These are phyloP conservation scores for Boechera stricta DNA, from an alignment of 345 rosid species.

Conservation along the genomic window DNA sequence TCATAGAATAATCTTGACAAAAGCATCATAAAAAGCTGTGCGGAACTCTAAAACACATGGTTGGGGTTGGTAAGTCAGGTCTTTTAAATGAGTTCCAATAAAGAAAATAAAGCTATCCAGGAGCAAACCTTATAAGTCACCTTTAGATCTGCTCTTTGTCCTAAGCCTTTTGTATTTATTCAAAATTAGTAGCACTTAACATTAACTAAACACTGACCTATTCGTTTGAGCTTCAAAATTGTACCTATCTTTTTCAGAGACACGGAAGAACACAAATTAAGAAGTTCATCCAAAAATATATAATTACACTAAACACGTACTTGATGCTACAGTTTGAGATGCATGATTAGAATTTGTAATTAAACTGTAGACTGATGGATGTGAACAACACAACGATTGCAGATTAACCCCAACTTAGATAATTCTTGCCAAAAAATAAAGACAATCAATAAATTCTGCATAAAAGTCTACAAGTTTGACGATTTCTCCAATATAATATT, in stretches of 20 bases:
- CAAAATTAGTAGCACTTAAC: conserved; percentile 33
- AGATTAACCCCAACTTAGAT: conserved; percentile 22
- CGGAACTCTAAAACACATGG: conserved; percentile 48
- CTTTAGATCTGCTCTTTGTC: conserved; percentile 50
- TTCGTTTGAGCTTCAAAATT: conserved; percentile 20
- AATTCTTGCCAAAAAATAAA: not conserved
- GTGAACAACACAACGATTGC: conserved; percentile 22
- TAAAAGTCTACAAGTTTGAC: conserved; percentile 42
- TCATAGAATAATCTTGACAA: conserved; percentile 40
- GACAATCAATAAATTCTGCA: not conserved
- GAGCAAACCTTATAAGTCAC: conserved; percentile 41
- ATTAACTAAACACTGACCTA: conserved; percentile 30
- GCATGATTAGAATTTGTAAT: conserved; percentile 10
- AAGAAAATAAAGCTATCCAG: conserved; percentile 41
- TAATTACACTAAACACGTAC: conserved; percentile 25
- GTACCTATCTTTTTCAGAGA: conserved; percentile 32
- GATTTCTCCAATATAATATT: conserved; percentile 29
- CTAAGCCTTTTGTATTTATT: conserved; percentile 40
- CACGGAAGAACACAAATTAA: conserved; percentile 4
- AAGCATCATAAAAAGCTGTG: conserved; percentile 50
- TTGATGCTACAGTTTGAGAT: conserved; percentile 29
- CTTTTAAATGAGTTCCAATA: conserved; percentile 45
- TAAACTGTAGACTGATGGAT: conserved; percentile 26
- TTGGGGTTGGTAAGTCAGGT: conserved; percentile 53
- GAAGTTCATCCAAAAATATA: conserved; percentile 1